phyloP scores from a whole-genome alignment of 2,329 filamentous ascomycete species.

The Fusarium sp. region DNA sequence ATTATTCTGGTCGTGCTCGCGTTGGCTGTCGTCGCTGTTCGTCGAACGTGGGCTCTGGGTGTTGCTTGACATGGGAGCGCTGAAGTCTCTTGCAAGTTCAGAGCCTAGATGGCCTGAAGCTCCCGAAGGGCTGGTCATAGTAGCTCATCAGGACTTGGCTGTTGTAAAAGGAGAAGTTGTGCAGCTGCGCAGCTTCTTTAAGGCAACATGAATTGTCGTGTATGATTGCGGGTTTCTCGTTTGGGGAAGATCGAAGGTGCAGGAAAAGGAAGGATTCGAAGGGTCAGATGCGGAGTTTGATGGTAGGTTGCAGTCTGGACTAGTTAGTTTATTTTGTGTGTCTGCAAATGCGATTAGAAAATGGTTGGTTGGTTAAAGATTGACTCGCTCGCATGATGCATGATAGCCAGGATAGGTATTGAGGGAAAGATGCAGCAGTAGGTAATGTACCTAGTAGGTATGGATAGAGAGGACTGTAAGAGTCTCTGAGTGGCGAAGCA shows the following conservation, averaged over 20 bases:
- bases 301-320: slow-evolving; percentile 10
- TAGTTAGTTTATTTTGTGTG: slow-evolving; percentile 19
- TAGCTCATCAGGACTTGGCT: slow-evolving; percentile 38
- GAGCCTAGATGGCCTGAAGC: slow-evolving; percentile 35
- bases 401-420: slow-evolving; percentile 26
- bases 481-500: slow-evolving; percentile 9
- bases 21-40: slow-evolving; percentile 48
- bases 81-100: slow-evolving; percentile 29
- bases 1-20: slow-evolving; percentile 8
- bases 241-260: not conserved
- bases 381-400: slow-evolving; percentile 43
- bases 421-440: not conserved
- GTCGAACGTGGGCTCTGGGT: slow-evolving; percentile 53
- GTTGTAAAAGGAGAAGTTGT: slow-evolving; percentile 4
- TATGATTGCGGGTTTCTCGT: not conserved
- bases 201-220: slow-evolving; percentile 22
- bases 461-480: slow-evolving; percentile 1
- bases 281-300: slow-evolving; percentile 23
- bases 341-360: slow-evolving; percentile 43
- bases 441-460: not conserved
- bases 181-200: slow-evolving; percentile 25
- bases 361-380: slow-evolving; percentile 39
- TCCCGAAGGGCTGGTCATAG: slow-evolving; percentile 45
- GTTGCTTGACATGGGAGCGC: slow-evolving; percentile 24
- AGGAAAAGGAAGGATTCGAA: not conserved